Base-by-base conservation (phyloP, 768 basidiomycete genomes). In the Leucogyrophana mollusca region DNA sequence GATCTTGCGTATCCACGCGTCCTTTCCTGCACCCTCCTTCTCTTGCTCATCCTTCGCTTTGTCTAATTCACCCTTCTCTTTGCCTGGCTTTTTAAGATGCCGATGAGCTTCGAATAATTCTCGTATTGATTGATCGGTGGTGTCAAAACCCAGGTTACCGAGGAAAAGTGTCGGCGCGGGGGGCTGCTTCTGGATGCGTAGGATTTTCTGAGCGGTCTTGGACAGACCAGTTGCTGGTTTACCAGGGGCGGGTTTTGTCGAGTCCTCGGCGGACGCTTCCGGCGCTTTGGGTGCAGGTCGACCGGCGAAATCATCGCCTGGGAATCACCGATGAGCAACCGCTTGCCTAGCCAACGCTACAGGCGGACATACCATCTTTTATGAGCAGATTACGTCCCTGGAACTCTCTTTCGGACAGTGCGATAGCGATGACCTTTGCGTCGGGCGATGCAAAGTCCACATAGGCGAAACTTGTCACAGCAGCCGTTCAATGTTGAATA, bases 121-220 rank as follows among this genome's bases (percentile, higher is more conserved):
- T 40, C 81, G 74, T 42, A 96, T 85, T 10, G 79, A 77, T 9
- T 79, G 76, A 20, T 88, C 89, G 5, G 90, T 94, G 10, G 93
- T 83, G 60, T 92, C 88, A 62, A 95, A 98, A 7, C 86, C 84
- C 13, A 98, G 77, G 62, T 98, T 98, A 8, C 95, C 95, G 18
- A 97, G 63, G 75, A 97, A 98, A 10, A 98, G 72, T 6, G 92
- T 94, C 2, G 86, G 83, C 2, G 81, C 89, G 33, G 92, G 79
- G 2, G 84, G 81, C 61, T 93, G 90, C 62, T 87, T 93, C 63
- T 94, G 94, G 22, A 65, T 60, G 24, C 77, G 70, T 14, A 94
- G 73, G 46, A 92, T 89, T 61, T 85, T 90, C 60, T 85, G 85
- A 3, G 87, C 85, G 4, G 77, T 81, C 65, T 88, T 87, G 8